Evolutionary conservation across 176 grass and related monocot species (phyloP).

Genomic region (Cenchrus purpureus): DNA sequence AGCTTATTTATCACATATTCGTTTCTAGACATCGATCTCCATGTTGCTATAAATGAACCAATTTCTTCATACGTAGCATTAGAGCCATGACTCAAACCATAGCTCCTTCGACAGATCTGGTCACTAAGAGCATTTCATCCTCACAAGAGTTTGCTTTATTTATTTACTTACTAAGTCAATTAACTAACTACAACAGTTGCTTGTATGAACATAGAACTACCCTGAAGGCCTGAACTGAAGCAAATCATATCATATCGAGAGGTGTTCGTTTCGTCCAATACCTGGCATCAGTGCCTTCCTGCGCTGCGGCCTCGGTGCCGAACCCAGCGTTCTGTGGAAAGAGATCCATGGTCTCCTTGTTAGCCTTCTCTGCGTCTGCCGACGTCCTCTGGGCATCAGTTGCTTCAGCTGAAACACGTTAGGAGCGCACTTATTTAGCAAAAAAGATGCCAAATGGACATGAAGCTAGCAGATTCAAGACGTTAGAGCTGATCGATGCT

Average conservation of each 20-base stretch:
- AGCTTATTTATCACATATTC: not conserved
- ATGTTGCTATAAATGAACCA: not conserved
- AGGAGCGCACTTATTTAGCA: not conserved
- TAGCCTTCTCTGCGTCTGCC: constrained; percentile 33
- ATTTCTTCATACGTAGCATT: not conserved
- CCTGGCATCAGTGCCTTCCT: constrained; percentile 37
- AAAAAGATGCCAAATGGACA: not conserved
- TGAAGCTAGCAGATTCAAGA: not conserved
- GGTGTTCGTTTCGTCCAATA: not conserved
- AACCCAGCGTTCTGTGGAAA: constrained; percentile 73
- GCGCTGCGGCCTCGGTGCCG: not conserved
- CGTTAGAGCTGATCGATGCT: not conserved
- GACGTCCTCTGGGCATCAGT: constrained; percentile 39
- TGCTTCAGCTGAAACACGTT: constrained; percentile 47
- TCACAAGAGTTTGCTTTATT: not conserved
- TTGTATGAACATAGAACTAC: constrained; percentile 17
- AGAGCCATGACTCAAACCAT: not conserved
- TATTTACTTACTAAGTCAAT: not conserved
- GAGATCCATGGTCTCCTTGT: constrained; percentile 58
- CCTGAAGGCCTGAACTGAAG: not conserved
- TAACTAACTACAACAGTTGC: not conserved
- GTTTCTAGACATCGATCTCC: not conserved
- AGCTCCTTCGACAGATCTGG: not conserved
- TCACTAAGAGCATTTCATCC: not conserved
- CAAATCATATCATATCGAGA: not conserved